These are phyloP conservation scores for Boletellus dicymbophilus DNA, from an alignment of 1,284 basidiomycete species.

Conservation along the genomic window DNA sequence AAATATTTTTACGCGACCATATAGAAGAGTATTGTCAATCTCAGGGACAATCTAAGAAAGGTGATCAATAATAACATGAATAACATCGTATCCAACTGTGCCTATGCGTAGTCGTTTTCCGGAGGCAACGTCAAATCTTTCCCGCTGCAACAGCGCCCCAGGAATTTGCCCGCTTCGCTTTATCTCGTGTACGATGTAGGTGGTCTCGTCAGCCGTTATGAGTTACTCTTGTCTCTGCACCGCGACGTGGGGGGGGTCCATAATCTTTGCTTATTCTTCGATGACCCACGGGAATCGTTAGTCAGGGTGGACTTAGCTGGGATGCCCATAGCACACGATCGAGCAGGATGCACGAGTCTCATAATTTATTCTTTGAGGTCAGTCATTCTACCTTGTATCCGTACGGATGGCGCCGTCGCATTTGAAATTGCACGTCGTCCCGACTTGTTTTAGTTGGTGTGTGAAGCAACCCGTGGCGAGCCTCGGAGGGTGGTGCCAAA, in stretches of 20 bases:
- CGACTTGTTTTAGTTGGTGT: no score
- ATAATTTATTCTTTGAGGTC: slow-evolving; percentile 59
- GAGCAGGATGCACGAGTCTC: slow-evolving; percentile 36
- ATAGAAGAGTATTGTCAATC: slow-evolving; percentile 8
- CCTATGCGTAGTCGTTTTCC: no score
- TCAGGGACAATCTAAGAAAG: not conserved
- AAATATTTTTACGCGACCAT: slow-evolving; percentile 10
- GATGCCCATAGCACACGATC: slow-evolving; percentile 43
- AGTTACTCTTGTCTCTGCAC: slow-evolving; percentile 46
- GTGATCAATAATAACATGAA: slow-evolving; percentile 6
- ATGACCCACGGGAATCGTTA: slow-evolving; percentile 47
- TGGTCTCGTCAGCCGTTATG: slow-evolving; percentile 56
- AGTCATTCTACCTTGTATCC: slow-evolving; percentile 14
- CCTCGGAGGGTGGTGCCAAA: no score
- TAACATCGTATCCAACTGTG: no score
- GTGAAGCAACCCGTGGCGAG: no score
- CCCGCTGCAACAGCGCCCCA: slow-evolving; percentile 38
- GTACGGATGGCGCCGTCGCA: no score
- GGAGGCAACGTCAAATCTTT: no score
- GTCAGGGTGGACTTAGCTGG: slow-evolving; percentile 56
- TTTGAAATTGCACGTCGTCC: no score
- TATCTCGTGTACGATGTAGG: slow-evolving; percentile 75
- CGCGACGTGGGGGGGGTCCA: slow-evolving; percentile 60
- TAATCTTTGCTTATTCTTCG: slow-evolving; percentile 52
- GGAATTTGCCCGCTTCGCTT: slow-evolving; percentile 40